A percentile compares a stretch with the other conserved stretches of the same genome.
These are phyloP conservation scores for Cantharellus anzutake DNA, from an alignment of 768 basidiomycete species.

Conservation along the genomic window DNA sequence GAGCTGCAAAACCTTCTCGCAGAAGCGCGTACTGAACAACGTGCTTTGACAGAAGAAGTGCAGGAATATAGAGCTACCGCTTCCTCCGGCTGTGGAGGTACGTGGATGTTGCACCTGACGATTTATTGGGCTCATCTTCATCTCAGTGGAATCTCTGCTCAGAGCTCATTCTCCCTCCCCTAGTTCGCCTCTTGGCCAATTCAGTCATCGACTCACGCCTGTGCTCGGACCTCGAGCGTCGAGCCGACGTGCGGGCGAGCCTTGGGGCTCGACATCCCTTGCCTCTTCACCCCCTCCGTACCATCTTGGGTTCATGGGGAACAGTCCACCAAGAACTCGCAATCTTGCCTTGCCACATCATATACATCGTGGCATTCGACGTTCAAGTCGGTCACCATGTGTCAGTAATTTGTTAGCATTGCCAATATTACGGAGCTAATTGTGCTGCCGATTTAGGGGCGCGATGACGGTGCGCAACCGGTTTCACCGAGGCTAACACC, in stretches of 20 bases:
- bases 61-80: conserved; percentile 33
- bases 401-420: too few relatives aligned
- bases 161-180: neutral
- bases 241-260: neutral
- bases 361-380: too few relatives aligned
- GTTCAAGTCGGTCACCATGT: too few relatives aligned
- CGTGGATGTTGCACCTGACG: neutral
- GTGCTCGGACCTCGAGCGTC: neutral
- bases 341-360: too few relatives aligned
- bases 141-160: neutral
- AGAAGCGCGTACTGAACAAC: conserved; percentile 61
- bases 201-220: neutral
- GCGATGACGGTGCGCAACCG: neutral
- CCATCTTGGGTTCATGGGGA: neutral
- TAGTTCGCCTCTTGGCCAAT: neutral
- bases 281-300: neutral
- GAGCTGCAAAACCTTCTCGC: conserved; percentile 57
- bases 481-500: neutral
- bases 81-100: neutral
- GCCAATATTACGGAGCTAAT: too few relatives aligned
- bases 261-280: neutral
- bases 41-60: conserved; percentile 47
- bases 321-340: neutral
- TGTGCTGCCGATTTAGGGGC: too few relatives aligned
- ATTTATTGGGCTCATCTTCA: neutral